Base-by-base conservation (phyloP, 805 yeast genomes). In the Starmerella bombi region DNA sequence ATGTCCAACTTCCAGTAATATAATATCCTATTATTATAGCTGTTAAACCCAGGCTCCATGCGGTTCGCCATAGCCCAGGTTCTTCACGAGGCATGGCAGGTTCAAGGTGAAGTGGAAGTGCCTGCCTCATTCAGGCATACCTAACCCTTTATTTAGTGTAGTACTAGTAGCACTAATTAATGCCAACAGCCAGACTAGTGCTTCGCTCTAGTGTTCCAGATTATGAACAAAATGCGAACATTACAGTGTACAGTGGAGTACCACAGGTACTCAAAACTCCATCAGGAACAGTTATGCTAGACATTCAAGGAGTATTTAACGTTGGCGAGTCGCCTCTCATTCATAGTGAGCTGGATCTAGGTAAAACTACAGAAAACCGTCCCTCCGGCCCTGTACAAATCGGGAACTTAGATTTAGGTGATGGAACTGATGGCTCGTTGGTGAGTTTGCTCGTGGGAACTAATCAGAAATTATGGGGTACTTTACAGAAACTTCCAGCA, bases 1-100 rank as follows among this genome's bases (percentile, higher is more conserved):
- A 78, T 1, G 72, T 64, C 3, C 69, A 41, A 0, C 78, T 56
- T 1, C 70, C 66, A 0, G 85, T 79, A 45, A 75, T 63, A 61
- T 48, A 40, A 42, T 40, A 44, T 19, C 50, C 45, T 6, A 44
- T 16, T 8, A 36, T 40, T 14, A 44, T 22, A 6, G 32, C 36
- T 2, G 36, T 27, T 4, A 44, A 7, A 22, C 38, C 27, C 14
- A 40, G 36, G 37, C 47, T 43, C 47, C 47, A 43, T 3, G 40
- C 12, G 5, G 44, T 43, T 20, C 47, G 33, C 43, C 43, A 43
- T 5, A 32, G 17, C 4, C 44, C 42, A 14, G 44, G 44, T 32
- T 43, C 47, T 3, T 22, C 15, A 7, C n/a, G n/a, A n/a, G n/a
- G n/a, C n/a, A n/a, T n/a, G n/a, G n/a, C n/a, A n/a, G n/a, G n/a